Percentiles rank a stretch among this genome's conserved stretches.
Conservation (phyloP, 2,329 filamentous ascomycete species). For the Fusarium subtropicale region DNA sequence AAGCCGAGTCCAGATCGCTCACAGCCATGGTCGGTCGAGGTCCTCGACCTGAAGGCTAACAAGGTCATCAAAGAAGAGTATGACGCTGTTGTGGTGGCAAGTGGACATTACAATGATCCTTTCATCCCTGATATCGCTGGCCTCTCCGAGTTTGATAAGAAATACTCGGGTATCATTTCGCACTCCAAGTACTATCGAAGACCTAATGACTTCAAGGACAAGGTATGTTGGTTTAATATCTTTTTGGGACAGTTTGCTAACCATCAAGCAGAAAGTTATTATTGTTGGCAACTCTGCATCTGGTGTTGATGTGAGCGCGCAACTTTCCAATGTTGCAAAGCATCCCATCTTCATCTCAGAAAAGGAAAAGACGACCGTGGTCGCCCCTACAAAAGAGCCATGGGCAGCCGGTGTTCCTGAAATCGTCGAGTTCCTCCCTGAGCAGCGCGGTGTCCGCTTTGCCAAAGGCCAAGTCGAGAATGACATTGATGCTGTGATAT, state of each 20-base stretch:
- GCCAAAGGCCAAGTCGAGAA: conserved; percentile 70
- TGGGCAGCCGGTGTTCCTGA: conserved; percentile 54
- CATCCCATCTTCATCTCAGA: conserved; percentile 68
- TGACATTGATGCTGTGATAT: conserved; percentile 78
- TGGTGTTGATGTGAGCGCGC: conserved; percentile 75
- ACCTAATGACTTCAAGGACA: conserved; percentile 48
- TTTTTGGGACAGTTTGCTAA: background rate
- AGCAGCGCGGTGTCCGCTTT: conserved; percentile 68
- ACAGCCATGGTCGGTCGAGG: conserved; percentile 59
- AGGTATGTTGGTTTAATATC: conserved; percentile 37
- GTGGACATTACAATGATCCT: conserved; percentile 71
- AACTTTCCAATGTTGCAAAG: conserved; percentile 67
- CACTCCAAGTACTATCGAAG: conserved; percentile 77
- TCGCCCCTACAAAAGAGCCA: conserved; percentile 42
- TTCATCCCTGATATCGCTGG: conserved; percentile 68
- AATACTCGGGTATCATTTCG: conserved; percentile 62
- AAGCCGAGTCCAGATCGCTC: conserved; percentile 30
- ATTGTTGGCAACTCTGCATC: conserved; percentile 79
- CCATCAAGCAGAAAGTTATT: conserved; percentile 67
- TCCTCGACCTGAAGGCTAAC: conserved; percentile 47
- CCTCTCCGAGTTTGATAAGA: conserved; percentile 62
- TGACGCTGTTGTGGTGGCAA: conserved; percentile 72
- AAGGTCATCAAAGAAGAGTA: conserved; percentile 54
- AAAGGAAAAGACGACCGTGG: conserved; percentile 51
- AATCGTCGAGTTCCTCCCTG: conserved; percentile 60